Conservation (phyloP, 768 basidiomycete species). For the Leucocoprinus leucothites region DNA sequence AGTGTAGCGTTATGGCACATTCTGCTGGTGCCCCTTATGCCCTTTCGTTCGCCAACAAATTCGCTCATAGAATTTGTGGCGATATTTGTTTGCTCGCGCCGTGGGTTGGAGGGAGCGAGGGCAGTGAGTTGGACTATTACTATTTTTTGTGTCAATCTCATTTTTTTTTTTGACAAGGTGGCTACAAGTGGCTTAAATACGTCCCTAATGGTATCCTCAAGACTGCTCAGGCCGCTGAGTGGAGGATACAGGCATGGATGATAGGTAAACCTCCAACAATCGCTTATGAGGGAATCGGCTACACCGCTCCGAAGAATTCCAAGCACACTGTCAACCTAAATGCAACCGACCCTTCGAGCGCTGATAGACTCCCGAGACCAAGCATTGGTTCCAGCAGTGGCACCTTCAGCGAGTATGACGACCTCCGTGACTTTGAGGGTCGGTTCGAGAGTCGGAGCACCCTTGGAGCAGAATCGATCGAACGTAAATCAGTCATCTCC, state of each 20-base stretch:
- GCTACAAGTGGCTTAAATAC: slow-evolving; percentile 97
- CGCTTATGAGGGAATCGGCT: slow-evolving; percentile 84
- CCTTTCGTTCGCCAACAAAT: slow-evolving; percentile 77
- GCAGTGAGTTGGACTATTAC: slow-evolving; percentile 50
- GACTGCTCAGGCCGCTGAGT: slow-evolving; percentile 95
- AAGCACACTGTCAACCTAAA: slow-evolving; percentile 20
- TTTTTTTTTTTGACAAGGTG: slow-evolving; percentile 38
- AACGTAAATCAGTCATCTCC: slow-evolving; percentile 21
- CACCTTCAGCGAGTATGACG: slow-evolving; percentile 83
- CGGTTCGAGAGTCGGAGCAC: slow-evolving; percentile 82
- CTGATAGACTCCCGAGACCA: slow-evolving; percentile 52
- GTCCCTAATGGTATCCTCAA: slow-evolving; percentile 91
- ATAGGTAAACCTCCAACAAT: slow-evolving; percentile 91
- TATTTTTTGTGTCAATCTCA: slow-evolving; percentile 13
- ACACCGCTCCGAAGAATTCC: slow-evolving; percentile 41
- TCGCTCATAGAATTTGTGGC: slow-evolving; percentile 74
- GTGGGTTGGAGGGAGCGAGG: slow-evolving; percentile 93
- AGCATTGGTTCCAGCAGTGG: slow-evolving; percentile 66
- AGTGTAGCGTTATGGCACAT: slow-evolving; percentile 91
- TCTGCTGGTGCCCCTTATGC: slow-evolving; percentile 96
- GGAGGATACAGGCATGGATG: slow-evolving; percentile 97
- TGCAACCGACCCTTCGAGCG: slow-evolving; percentile 27
- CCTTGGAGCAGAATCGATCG: slow-evolving; percentile 41
- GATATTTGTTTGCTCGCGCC: slow-evolving; percentile 89
- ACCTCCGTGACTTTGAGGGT: slow-evolving; percentile 83